A percentile compares a stretch with the other conserved stretches of the same genome.
Evolutionary conservation across 2,329 filamentous ascomycete genomes (phyloP).

Genomic region (Pseudopithomyces chartarum): DNA sequence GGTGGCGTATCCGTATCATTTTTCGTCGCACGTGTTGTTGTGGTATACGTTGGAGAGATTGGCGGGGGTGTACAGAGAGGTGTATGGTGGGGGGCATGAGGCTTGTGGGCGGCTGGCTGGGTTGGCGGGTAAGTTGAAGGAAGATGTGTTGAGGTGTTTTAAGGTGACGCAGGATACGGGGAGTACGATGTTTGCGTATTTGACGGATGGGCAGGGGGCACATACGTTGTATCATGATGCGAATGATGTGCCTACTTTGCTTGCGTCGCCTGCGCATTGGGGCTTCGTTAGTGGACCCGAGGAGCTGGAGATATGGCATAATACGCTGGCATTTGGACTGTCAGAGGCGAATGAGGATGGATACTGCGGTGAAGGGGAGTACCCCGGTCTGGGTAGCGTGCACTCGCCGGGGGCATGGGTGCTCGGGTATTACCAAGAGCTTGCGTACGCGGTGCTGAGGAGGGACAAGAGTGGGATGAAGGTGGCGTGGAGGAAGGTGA

Average conservation of each 20-base stretch:
- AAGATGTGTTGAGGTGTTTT: not conserved
- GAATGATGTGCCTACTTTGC: conserved; percentile 15
- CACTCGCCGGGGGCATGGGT: conserved; percentile 17
- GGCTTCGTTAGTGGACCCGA: conserved; percentile 2
- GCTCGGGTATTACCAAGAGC: conserved; percentile 16
- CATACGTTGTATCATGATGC: conserved; percentile 14
- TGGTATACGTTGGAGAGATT: conserved; percentile 13
- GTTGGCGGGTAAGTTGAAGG: not conserved
- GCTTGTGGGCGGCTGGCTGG: not conserved
- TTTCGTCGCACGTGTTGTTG: conserved; percentile 15
- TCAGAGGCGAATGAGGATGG: conserved; percentile 7
- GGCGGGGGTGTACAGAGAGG: not conserved
- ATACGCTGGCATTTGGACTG: conserved; percentile 11
- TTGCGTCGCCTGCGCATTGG: conserved; percentile 7
- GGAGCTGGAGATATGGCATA: conserved; percentile 7
- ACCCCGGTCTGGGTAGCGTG: conserved; percentile 14
- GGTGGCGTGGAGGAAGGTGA: conserved; percentile 11
- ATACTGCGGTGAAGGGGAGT: conserved; percentile 5
- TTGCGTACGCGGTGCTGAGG: conserved; percentile 7
- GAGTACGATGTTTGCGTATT: conserved; percentile 10
- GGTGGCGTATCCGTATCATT: conserved; percentile 15
- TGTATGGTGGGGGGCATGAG: not conserved
- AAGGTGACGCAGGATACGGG: not conserved
- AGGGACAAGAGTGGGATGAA: conserved; percentile 7
- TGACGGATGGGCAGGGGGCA: conserved; percentile 7